Evolutionary conservation across 495 filamentous ascomycete species (phyloP).

Genomic region (Penicillium lagena): DNA sequence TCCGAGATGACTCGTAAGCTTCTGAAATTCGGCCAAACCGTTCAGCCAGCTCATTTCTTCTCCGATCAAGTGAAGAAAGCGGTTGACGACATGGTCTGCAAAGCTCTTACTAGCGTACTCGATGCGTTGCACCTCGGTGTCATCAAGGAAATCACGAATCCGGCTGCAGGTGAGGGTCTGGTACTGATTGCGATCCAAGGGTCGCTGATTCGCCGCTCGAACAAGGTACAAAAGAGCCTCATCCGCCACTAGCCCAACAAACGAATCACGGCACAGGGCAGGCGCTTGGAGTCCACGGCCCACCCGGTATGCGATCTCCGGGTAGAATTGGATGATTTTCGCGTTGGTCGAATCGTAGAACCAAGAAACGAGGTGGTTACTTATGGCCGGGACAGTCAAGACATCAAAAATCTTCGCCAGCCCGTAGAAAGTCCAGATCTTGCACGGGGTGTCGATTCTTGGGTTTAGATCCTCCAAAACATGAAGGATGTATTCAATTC

Average conservation of each 20-base stretch:
- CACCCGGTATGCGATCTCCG: conserved; percentile 39
- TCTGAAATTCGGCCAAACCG: conserved; percentile 18
- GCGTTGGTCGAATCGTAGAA: conserved; percentile 36
- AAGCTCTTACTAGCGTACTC: conserved; percentile 47
- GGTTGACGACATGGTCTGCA: conserved; percentile 23
- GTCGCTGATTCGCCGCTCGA: not conserved
- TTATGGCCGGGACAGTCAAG: conserved; percentile 23
- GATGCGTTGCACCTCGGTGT: conserved; percentile 39
- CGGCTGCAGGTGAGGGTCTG: conserved; percentile 11
- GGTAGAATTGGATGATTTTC: conserved; percentile 40
- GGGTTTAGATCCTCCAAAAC: conserved; percentile 43
- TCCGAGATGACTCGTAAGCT: conserved; percentile 6
- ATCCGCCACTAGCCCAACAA: conserved; percentile 41
- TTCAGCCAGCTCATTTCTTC: conserved; percentile 38
- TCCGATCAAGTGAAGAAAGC: conserved; percentile 29
- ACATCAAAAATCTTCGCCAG: conserved; percentile 53
- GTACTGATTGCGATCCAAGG: conserved; percentile 6
- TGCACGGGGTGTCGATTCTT: conserved; percentile 56
- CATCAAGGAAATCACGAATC: conserved; percentile 28
- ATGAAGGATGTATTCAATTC: conserved; percentile 52
- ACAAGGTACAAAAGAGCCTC: conserved; percentile 33
- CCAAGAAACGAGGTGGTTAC: conserved; percentile 38
- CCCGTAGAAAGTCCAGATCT: conserved; percentile 56
- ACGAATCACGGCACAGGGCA: conserved; percentile 37
- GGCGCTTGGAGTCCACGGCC: conserved; percentile 33